Conservation (phyloP, 768 basidiomycete genomes). For the Pilatotrama ljubarskyi region DNA sequence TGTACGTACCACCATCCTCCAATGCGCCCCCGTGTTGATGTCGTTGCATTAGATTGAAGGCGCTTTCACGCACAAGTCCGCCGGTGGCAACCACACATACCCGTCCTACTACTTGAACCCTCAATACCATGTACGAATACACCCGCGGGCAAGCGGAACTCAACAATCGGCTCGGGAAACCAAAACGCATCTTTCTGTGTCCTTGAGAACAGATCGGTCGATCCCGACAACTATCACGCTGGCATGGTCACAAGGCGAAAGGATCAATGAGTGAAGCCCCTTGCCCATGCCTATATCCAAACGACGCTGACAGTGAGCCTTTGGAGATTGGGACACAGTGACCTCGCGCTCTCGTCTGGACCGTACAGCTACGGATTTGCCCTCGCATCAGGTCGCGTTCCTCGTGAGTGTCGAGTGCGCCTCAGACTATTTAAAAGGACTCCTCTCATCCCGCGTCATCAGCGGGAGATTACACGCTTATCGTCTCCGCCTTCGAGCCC, state of each 20-base stretch:
- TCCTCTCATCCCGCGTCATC: background rate
- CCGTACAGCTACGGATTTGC: constrained; percentile 81
- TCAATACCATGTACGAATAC: constrained; percentile 73
- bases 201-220: constrained; percentile 58
- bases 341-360: constrained; percentile 72
- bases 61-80: constrained; percentile 62
- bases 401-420: constrained; percentile 47
- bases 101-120: constrained; percentile 90
- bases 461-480: constrained; percentile 81
- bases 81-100: constrained; percentile 81
- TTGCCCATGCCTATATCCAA: background rate
- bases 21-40: background rate
- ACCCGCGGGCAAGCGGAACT: constrained; percentile 32
- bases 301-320: background rate
- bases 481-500: constrained; percentile 86
- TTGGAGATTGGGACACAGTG: constrained; percentile 58
- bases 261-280: constrained; percentile 71
- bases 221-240: constrained; percentile 72
- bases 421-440: background rate
- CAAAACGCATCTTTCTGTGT: constrained; percentile 46
- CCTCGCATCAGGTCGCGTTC: constrained; percentile 48
- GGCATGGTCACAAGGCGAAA: constrained; percentile 73
- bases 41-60: constrained; percentile 52
- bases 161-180: background rate
- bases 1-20: constrained; percentile 13